Evolutionary conservation across 306 rosid species (phyloP), one percentile per base, ranked within the genome.

Genomic region (Vigna hirtella): DNA sequence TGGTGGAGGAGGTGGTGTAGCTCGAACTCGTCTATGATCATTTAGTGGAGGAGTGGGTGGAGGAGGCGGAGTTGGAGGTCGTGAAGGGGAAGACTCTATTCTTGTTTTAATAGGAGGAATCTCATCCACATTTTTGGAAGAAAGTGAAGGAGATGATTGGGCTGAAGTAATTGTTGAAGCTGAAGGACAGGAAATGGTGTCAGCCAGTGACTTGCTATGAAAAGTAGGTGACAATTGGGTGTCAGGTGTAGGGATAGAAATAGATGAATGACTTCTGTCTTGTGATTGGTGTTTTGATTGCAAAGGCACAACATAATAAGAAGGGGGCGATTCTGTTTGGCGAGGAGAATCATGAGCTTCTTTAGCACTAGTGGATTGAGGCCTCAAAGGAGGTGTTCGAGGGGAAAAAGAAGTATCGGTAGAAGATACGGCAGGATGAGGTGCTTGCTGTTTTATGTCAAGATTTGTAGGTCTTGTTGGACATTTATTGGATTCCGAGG

Each of bases 361-460:
- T 11, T 74, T 71, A 79, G 81, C 72, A 34, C 52, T 10, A 75
- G 43, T 58, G 28, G 59, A 38, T 61, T 73, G 66, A 77, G 84
- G 75, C 49, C 50, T 76, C 32, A n/a, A 72, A 59, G 84, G 87
- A 76, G 91, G 87, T 62, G 91, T 86, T 58, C 20, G 18, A 63
- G 93, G 91, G 69, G 87, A 83, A 83, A 83, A 64, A 30, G 89
- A 80, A 55, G 81, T 16, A 73, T 82, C 88, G 7, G 6, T 38
- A 76, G 88, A 72, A 76, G 88, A 70, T 11, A 65, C 62, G 43
- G 83, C 49, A 80, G 57, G 70, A 83, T 70, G 55, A 55, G 77
- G 32, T 61, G 50, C 72, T 66, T 53, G 82, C 49, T 8, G 61
- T 65, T 83, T 79, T 64, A n/a, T 38, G 58, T 34, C 77, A 65